Evolutionary conservation across 23 red algal genomes (phyloP).

Genomic region (Porphyridium purpureum): DNA sequence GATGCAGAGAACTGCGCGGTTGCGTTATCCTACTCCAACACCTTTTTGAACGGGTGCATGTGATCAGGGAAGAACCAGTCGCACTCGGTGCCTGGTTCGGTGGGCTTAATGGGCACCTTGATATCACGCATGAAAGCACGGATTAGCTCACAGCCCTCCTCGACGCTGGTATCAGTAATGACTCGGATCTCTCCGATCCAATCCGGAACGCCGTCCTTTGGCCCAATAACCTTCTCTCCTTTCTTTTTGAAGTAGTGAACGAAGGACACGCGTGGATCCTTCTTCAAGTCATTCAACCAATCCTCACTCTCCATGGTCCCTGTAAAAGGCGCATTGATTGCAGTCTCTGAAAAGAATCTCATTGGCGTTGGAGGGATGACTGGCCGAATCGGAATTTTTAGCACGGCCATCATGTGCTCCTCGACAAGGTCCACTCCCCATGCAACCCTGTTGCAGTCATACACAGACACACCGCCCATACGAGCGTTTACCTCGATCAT

Average conservation of each 20-base stretch:
- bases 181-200: slow-evolving; percentile 57
- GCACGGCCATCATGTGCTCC: slow-evolving; percentile 72
- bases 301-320: slow-evolving; percentile 31
- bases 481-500: slow-evolving; percentile 97
- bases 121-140: neutral
- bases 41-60: slow-evolving; percentile 7
- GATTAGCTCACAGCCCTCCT: neutral
- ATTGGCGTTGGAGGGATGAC: slow-evolving; percentile 22
- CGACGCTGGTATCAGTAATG: neutral
- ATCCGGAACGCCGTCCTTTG: slow-evolving; percentile 68
- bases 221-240: slow-evolving; percentile 55
- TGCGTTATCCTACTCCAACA: no score
- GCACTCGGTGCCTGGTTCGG: neutral
- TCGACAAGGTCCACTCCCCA: slow-evolving; percentile 99
- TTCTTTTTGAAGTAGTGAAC: slow-evolving; percentile 45
- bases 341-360: slow-evolving; percentile 35
- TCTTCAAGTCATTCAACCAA: slow-evolving; percentile 44
- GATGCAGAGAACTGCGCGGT: no score
- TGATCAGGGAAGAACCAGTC: slow-evolving; percentile 27
- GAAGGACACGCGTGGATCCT: slow-evolving; percentile 14
- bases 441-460: slow-evolving; percentile 44
- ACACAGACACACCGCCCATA: slow-evolving; percentile 89
- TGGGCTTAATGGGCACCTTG: slow-evolving; percentile 13
- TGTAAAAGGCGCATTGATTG: slow-evolving; percentile 82
- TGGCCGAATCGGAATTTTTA: slow-evolving; percentile 65